Evolutionary conservation across 345 rosid species (phyloP), one percentile per base, ranked within the genome.

Genomic region (Rubroshorea leprosula): DNA sequence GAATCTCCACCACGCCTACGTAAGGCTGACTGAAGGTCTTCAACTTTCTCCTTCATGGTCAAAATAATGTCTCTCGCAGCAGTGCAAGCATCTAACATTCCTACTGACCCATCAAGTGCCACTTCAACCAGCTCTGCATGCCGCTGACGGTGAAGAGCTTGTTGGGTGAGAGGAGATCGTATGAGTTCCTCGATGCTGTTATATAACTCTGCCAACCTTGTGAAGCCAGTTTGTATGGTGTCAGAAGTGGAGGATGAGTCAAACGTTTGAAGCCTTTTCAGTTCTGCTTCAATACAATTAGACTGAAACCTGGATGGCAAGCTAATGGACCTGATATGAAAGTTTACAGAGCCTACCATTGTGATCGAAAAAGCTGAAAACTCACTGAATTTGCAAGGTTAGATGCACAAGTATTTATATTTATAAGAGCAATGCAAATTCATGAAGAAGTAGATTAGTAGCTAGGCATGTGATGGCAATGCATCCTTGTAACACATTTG

Each of bases 221-320:
- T 49, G 52, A 81, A 66, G 25, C 71, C 74, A 3, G 29, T 17
- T 59, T 50, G 74, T 44, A 80, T 64, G 9, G 57, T 29, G 35
- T 63, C 71, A 8, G 64, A 47, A 20, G 54, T 15, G 1, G 54
- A 49, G 19, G 71, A 60, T 21, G 39, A 8, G 23, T 61, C 55
- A 21, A 58, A 59, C 1, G 62, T 54, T 20, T 67, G 76, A 16
- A 83, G 69, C 45, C 75, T 75, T 58, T 58, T 62, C 18, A 83
- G 46, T 25, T 78, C 76, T 38, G 74, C 72, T 60, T 80, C 80
- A 3, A 68, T 57, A 26, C 68, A 74, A 63, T 58, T 71, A 20
- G 62, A 74, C 23, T 78, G 80, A 14, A 68, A 54, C 64, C 80
- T 80, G 43, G 86, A 72, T 13, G 89, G 89, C 52, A 81, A 68